These are phyloP conservation scores for Leptosphaerulina australis DNA, from an alignment of 2,329 filamentous ascomycete genomes.

Conservation along the genomic window DNA sequence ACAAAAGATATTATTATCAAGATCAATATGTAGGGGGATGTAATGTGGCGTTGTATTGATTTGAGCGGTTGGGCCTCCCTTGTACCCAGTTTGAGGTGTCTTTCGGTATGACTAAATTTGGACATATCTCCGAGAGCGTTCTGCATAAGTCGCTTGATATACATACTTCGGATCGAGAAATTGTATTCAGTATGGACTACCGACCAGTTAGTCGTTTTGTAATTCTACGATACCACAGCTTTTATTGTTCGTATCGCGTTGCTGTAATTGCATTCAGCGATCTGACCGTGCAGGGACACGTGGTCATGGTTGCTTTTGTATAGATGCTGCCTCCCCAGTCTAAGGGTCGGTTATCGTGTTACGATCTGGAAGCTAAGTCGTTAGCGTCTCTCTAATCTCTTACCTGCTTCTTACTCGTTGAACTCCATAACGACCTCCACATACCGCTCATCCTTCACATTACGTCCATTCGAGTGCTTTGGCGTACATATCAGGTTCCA, in stretches of 20 bases:
- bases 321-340: constrained; percentile 6
- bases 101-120: constrained; percentile 17
- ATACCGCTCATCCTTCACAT: constrained; percentile 1
- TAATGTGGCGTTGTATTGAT: constrained; percentile 7
- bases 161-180: constrained; percentile 2
- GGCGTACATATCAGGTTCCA: constrained; percentile 2
- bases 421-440: constrained; percentile 10
- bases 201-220: not conserved
- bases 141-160: not conserved
- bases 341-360: not conserved
- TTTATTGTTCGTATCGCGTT: not conserved
- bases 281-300: not conserved
- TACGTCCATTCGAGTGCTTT: not conserved
- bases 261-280: not conserved
- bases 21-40: constrained; percentile 1
- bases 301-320: constrained; percentile 13
- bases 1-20: not conserved
- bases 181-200: not conserved
- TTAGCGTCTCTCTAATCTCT: constrained; percentile 8
- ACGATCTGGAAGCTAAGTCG: constrained; percentile 2
- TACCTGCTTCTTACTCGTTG: constrained; percentile 12
- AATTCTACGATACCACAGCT: not conserved
- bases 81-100: not conserved
- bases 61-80: constrained; percentile 2
- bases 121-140: constrained; percentile 8